These are phyloP conservation scores for Amaranthus palmeri DNA, from an alignment of 148 eudicot species.

Conservation along the genomic window DNA sequence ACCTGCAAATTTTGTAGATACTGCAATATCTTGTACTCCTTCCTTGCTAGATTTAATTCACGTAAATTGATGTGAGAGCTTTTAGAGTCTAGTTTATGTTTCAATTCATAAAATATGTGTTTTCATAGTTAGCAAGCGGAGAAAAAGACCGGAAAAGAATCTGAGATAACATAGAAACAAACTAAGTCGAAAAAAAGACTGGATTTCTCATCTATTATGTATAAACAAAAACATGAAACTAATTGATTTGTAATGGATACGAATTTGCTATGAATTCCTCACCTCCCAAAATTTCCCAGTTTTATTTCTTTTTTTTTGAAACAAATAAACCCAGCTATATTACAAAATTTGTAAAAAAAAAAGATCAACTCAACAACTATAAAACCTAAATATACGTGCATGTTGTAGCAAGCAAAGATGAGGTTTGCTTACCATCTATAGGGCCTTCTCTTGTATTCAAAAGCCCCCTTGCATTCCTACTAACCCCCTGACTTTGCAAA, in stretches of 20 bases:
- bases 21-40: not conserved
- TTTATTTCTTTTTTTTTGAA: slow-evolving; percentile 52
- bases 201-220: not conserved
- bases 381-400: slow-evolving; percentile 65
- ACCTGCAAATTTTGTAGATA: not conserved
- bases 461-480: slow-evolving; percentile 31
- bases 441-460: slow-evolving; percentile 11
- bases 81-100: too few relatives aligned
- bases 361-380: slow-evolving; percentile 34
- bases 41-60: not conserved
- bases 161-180: too few relatives aligned
- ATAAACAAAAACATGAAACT: not conserved
- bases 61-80: too few relatives aligned
- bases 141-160: too few relatives aligned
- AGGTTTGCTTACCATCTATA: slow-evolving; percentile 19
- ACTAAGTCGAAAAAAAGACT: too few relatives aligned
- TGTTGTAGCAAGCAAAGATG: slow-evolving; percentile 25
- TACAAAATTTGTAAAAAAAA: slow-evolving; percentile 29
- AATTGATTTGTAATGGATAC: slow-evolving; percentile 7
- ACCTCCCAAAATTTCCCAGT: slow-evolving; percentile 31
- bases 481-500: slow-evolving; percentile 48
- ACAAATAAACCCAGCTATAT: slow-evolving; percentile 56
- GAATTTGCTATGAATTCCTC: slow-evolving; percentile 9
- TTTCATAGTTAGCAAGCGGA: too few relatives aligned
- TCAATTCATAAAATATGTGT: too few relatives aligned